Evolutionary conservation across 768 basidiomycete genomes (phyloP).

Genomic region (Rhodotorula kratochvilovae): DNA sequence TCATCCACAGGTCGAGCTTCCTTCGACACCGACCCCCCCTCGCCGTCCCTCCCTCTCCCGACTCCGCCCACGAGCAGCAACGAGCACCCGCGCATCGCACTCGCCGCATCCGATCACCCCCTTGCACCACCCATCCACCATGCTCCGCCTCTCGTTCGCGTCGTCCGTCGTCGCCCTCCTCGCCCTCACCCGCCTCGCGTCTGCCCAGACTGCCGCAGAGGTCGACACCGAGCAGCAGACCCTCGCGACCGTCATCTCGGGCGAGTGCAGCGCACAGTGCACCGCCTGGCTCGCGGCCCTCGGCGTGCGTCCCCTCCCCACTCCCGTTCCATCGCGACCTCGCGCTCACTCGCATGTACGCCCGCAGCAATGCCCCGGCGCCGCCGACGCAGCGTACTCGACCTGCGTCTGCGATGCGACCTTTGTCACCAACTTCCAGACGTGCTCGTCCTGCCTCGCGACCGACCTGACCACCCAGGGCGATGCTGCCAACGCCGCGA

Average conservation of each 20-base stretch:
- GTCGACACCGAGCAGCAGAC: conserved; percentile 12
- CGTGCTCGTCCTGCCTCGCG: conserved; percentile 25
- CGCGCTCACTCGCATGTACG: too few species aligned
- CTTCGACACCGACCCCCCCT: not conserved
- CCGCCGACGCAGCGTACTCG: not conserved
- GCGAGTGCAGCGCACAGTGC: not conserved
- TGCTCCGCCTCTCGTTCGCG: not conserved
- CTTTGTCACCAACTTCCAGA: conserved; percentile 5
- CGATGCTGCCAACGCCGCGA: conserved; percentile 8
- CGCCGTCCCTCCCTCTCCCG: not conserved
- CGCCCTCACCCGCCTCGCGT: not conserved
- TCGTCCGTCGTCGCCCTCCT: not conserved
- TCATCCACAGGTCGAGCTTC: not conserved
- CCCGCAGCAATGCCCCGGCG: conserved; percentile 9
- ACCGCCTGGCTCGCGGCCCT: conserved; percentile 1
- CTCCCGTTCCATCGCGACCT: too few species aligned
- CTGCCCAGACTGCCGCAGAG: conserved; percentile 5
- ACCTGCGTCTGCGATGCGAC: conserved; percentile 20
- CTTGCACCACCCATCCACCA: not conserved
- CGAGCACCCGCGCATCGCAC: not conserved
- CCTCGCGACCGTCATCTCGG: conserved; percentile 12
- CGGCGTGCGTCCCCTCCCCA: not conserved
- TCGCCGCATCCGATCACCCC: too few species aligned
- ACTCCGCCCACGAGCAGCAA: not conserved
- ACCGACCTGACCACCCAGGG: not conserved